These are phyloP conservation scores for Carex arenaria DNA, from an alignment of 202 grass and related monocot species.

Conservation along the genomic window DNA sequence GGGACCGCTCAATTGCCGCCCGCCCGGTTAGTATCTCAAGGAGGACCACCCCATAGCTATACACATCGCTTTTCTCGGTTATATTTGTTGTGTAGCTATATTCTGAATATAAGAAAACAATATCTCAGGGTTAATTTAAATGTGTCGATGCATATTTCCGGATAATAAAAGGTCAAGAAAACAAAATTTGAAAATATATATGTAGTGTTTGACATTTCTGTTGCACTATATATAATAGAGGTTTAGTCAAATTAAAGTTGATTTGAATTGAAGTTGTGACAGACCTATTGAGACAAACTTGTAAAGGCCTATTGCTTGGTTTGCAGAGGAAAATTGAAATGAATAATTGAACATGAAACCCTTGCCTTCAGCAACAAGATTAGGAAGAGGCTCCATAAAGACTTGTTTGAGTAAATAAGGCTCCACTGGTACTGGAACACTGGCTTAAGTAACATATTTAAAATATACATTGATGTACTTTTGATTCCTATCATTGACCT, in stretches of 20 bases:
- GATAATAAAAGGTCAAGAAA: neutral
- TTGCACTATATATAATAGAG: neutral
- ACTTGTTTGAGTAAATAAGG: conserved; percentile 11
- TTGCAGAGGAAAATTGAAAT: neutral
- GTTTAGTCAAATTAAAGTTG: neutral
- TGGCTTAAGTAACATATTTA: neutral
- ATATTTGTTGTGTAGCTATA: conserved; percentile 90
- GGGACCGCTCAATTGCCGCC: conserved; percentile 54
- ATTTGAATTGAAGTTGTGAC: neutral
- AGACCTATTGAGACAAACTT: conserved; percentile 2
- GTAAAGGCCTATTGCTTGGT: neutral
- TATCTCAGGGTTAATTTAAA: neutral
- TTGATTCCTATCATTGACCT: conserved; percentile 17
- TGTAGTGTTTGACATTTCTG: neutral
- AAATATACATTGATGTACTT: conserved; percentile 11
- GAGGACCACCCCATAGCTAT: conserved; percentile 89
- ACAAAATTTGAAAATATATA: neutral
- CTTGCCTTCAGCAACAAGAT: conserved; percentile 12
- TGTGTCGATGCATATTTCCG: neutral
- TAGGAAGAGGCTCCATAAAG: conserved; percentile 14
- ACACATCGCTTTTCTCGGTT: conserved; percentile 91
- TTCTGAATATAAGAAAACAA: conserved; percentile 38
- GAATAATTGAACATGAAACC: conserved; percentile 13
- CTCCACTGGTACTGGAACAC: neutral
- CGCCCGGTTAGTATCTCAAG: conserved; percentile 82